Conservation (phyloP, 306 rosid species). For the Gleditsia sinensis region DNA sequence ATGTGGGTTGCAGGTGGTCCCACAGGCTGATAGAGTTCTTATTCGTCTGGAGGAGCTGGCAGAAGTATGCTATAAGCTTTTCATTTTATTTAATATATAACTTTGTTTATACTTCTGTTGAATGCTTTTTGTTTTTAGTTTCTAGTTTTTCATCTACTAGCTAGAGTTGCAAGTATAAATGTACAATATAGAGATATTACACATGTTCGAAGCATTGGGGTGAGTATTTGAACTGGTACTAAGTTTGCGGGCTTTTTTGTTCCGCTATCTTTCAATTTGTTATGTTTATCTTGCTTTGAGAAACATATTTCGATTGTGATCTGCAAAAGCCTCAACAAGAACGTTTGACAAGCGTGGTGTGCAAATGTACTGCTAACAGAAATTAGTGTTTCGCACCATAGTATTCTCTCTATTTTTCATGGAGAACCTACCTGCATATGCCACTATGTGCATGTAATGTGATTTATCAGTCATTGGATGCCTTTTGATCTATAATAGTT, state of each 20-base stretch:
- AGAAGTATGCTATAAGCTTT: slow-evolving; percentile 44
- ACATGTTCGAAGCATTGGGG: background rate
- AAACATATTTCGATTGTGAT: background rate
- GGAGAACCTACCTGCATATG: too few species aligned
- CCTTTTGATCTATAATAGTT: too few species aligned
- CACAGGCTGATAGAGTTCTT: slow-evolving; percentile 95
- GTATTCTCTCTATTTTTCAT: too few species aligned
- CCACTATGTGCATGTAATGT: too few species aligned
- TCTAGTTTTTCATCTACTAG: background rate
- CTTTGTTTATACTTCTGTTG: background rate
- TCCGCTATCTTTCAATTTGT: background rate
- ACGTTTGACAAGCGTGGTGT: too few species aligned
- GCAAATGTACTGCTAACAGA: too few species aligned
- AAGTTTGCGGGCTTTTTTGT: background rate
- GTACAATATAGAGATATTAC: background rate
- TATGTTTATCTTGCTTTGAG: background rate
- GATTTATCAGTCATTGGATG: too few species aligned
- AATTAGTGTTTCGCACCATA: too few species aligned
- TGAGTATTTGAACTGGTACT: background rate
- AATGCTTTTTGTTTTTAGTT: background rate
- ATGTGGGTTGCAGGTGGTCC: slow-evolving; percentile 68
- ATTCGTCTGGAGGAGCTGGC: slow-evolving; percentile 75
- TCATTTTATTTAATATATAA: background rate
- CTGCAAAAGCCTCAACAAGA: too few species aligned
- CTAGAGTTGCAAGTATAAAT: background rate